Evolutionary conservation across 768 basidiomycete species (phyloP).

Genomic region (Lentinula detonsa): DNA sequence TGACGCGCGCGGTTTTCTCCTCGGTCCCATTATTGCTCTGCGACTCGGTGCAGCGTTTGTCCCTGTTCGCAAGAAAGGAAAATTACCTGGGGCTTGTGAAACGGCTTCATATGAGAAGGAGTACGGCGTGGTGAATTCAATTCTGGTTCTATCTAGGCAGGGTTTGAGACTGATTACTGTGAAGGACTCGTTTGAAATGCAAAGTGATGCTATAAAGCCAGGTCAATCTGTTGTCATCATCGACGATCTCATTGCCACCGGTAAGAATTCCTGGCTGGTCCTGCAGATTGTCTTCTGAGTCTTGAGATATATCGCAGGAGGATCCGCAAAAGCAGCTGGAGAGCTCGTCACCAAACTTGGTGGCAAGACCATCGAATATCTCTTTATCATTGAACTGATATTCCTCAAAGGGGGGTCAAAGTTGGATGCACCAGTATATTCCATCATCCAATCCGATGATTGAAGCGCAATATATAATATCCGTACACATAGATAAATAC

Average conservation of each 20-base stretch:
- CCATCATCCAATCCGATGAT: constrained; percentile 77
- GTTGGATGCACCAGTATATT: constrained; percentile 85
- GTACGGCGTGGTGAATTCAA: constrained; percentile 68
- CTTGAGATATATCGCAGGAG: constrained; percentile 43
- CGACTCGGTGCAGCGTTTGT: constrained; percentile 92
- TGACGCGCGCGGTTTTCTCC: constrained; percentile 92
- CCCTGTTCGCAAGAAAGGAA: constrained; percentile 90
- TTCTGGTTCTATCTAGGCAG: neutral
- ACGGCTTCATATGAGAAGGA: constrained; percentile 84
- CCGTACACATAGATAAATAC: neutral
- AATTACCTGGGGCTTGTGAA: constrained; percentile 85
- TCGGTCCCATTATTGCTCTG: constrained; percentile 89
- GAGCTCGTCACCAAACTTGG: constrained; percentile 80
- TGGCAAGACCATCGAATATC: constrained; percentile 83
- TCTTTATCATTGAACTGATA: constrained; percentile 85
- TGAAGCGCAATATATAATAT: constrained; percentile 18
- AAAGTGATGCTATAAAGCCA: constrained; percentile 73
- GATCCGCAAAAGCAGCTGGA: constrained; percentile 90
- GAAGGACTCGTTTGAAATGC: constrained; percentile 97
- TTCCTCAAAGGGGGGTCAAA: constrained; percentile 72
- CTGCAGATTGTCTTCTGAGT: neutral
- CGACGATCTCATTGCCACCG: constrained; percentile 96
- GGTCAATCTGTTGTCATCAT: constrained; percentile 84
- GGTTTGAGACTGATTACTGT: neutral
- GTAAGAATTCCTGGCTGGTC: constrained; percentile 31